Evolutionary conservation across 2,329 filamentous ascomycete genomes (phyloP).

Genomic region (Leptographium lundbergii): DNA sequence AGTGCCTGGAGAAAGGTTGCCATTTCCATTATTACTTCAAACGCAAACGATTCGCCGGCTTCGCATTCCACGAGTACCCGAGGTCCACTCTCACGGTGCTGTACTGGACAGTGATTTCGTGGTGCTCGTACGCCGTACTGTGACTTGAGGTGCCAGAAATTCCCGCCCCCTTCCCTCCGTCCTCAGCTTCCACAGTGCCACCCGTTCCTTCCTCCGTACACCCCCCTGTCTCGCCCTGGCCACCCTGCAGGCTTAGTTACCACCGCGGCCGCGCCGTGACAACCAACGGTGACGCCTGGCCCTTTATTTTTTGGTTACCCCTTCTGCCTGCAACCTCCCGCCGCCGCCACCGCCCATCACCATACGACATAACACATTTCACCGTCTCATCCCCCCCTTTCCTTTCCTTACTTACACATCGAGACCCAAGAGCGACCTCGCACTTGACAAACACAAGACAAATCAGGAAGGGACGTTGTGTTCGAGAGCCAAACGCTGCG

Average conservation of each 20-base stretch:
- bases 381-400: constrained; percentile 4
- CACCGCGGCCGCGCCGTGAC: constrained; percentile 5
- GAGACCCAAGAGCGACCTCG: background rate
- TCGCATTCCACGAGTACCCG: background rate
- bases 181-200: constrained; percentile 6
- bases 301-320: background rate
- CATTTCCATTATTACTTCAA: background rate
- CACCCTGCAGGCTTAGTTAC: constrained; percentile 9
- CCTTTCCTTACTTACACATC: background rate
- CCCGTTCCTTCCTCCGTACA: constrained; percentile 1
- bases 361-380: constrained; percentile 5
- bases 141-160: background rate
- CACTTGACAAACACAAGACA: background rate
- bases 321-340: constrained; percentile 8
- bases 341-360: constrained; percentile 6
- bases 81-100: background rate
- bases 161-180: constrained; percentile 6
- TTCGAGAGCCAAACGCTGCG: background rate
- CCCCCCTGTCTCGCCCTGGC: constrained; percentile 4
- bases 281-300: constrained; percentile 9
- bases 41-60: constrained; percentile 4
- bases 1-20: background rate
- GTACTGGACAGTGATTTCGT: background rate
- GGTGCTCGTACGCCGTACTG: background rate
- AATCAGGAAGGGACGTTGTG: background rate